Evolutionary conservation across 768 basidiomycete genomes (phyloP), one percentile per base, ranked within the genome.

Genomic region (Dacryopinax spathularia): DNA sequence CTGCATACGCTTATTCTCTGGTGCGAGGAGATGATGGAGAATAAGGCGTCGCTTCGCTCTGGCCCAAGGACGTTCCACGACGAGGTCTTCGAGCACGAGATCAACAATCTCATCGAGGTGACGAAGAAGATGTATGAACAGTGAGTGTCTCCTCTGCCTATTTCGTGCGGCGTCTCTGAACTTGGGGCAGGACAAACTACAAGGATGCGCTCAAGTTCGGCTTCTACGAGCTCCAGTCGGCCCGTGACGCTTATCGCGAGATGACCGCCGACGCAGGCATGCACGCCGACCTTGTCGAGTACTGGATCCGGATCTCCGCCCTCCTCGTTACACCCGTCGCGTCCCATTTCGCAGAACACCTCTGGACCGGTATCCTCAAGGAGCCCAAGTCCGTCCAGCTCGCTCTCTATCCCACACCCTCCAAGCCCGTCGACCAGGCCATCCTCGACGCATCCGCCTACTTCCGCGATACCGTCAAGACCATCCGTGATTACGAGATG

Each of bases 241-340:
- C 85, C 1, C 88, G 96, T 48, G 94, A 98, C 72, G 93, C 92
- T 87, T 98, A 98, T 74, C 90, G 93, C 64, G 89, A 93, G 72
- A 90, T 95, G 60, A 93, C 89, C 1, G 77, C 82, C 6, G 90
- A 92, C 65, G 77, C 86, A 60, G 91, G 92, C 31, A 96, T 98
- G 92, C 94, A 98, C 75, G 78, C 72, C 60, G 92, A 92, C 65
- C 82, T 98, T 48, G 84, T 95, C 70, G 77, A 83, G 66, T 82
- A 84, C 77, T 98, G 88, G 88, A 85, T 97, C 72, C 83, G 84
- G 60, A 75, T 79, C 64, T 84, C 91, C n/a, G 81, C 88, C 4
- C 78, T 98, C 61, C 78, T 96, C 66, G 80, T 88, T 72, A 78
- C 85, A 0, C 95, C 96, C 36, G 82, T 97, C 73, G 90, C 92